Percentiles rank a stretch among this genome's conserved stretches.
phyloP scores from a whole-genome alignment of 1,284 basidiomycete genomes.

The Tilletiaria anomala region DNA sequence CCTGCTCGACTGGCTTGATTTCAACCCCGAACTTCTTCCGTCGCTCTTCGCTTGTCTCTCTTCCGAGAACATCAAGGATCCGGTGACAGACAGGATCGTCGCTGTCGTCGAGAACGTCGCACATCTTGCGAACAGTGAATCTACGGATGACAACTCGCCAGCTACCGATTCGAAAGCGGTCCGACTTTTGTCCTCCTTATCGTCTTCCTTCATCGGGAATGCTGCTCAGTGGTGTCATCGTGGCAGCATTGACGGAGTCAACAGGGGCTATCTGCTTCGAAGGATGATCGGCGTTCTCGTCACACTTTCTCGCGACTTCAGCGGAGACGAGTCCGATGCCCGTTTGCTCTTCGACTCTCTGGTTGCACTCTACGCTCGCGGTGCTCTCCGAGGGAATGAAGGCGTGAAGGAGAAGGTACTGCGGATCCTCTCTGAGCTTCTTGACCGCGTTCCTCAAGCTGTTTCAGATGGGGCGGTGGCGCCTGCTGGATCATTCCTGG shows the following conservation, averaged over 20 bases:
- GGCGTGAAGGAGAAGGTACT: slow-evolving; percentile 74
- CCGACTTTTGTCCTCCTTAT: too few relatives aligned
- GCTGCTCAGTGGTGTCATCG: too few relatives aligned
- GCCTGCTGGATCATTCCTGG: background rate
- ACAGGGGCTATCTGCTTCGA: too few relatives aligned
- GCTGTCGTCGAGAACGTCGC: slow-evolving; percentile 60
- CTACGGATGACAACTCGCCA: too few relatives aligned
- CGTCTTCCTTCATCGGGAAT: too few relatives aligned
- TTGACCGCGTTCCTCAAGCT: slow-evolving; percentile 46
- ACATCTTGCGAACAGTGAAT: background rate
- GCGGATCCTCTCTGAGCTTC: slow-evolving; percentile 56
- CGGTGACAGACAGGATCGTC: slow-evolving; percentile 64
- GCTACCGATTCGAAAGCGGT: too few relatives aligned
- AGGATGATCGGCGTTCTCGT: too few relatives aligned
- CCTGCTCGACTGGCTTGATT: slow-evolving; percentile 49
- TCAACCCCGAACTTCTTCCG: slow-evolving; percentile 46
- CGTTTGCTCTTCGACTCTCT: background rate
- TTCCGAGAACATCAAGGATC: slow-evolving; percentile 70
- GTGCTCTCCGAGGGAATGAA: slow-evolving; percentile 47
- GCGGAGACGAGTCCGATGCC: background rate
- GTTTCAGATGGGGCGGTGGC: too few relatives aligned
- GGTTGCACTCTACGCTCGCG: background rate
- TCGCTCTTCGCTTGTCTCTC: slow-evolving; percentile 68
- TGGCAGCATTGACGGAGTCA: too few relatives aligned
- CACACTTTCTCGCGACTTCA: background rate